These are phyloP conservation scores for Porphyrellus cyaneotinctus DNA, from an alignment of 768 basidiomycete species.

Conservation along the genomic window DNA sequence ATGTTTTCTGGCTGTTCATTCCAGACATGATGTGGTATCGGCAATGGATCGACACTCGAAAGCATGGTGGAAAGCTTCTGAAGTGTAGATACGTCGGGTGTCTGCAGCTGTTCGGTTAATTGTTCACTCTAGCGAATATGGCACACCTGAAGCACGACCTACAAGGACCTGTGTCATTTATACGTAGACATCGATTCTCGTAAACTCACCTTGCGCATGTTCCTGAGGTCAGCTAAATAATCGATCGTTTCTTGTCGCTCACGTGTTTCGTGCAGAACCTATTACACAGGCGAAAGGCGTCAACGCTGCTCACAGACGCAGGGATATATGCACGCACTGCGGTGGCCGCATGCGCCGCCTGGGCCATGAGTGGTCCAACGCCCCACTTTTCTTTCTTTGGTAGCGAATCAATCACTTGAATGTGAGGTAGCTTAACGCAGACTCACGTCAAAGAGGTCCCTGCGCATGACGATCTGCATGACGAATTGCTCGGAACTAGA, in stretches of 20 bases:
- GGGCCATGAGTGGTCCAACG: constrained; percentile 42
- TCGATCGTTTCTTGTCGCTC: constrained; percentile 35
- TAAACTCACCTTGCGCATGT: constrained; percentile 40
- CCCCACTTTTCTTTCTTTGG: constrained; percentile 42
- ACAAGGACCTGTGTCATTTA: not conserved
- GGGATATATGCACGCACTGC: constrained; percentile 26
- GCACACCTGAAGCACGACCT: constrained; percentile 41
- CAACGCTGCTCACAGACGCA: not conserved
- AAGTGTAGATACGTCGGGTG: constrained; percentile 31
- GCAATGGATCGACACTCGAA: constrained; percentile 14
- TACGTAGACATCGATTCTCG: not conserved
- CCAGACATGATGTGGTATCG: constrained; percentile 40
- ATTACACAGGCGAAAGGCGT: not conserved
- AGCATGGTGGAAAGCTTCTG: constrained; percentile 32
- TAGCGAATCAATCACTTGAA: not conserved
- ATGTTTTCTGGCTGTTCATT: constrained; percentile 42
- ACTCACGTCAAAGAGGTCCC: constrained; percentile 41
- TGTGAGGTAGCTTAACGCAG: not conserved
- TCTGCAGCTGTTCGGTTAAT: constrained; percentile 21
- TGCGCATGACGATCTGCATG: constrained; percentile 43
- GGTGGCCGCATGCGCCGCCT: constrained; percentile 41
- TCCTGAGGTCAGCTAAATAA: constrained; percentile 36
- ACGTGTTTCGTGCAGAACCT: constrained; percentile 41
- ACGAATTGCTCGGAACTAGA: constrained; percentile 26
- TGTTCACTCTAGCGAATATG: not conserved